These are phyloP conservation scores for Nadsonia fulvescens DNA, from an alignment of 805 yeast species.

Conservation along the genomic window DNA sequence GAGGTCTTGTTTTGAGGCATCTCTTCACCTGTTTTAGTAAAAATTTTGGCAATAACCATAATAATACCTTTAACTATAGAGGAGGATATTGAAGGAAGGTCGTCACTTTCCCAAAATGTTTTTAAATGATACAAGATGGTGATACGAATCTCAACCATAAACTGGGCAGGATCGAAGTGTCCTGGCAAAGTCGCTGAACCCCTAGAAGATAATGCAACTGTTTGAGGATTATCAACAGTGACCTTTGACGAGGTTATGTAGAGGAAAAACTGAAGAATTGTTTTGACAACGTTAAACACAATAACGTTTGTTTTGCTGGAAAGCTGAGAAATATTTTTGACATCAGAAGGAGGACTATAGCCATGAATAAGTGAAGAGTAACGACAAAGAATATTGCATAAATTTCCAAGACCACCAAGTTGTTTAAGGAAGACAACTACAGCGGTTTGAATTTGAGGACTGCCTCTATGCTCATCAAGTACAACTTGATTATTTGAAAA, in stretches of 20 bases:
- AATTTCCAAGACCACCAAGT: too few relatives aligned
- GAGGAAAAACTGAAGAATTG: conserved; percentile 12
- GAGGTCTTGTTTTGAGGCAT: conserved; percentile 1
- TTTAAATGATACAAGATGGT: conserved; percentile 10
- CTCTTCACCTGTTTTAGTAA: conserved; percentile 9
- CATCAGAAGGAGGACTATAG: too few relatives aligned
- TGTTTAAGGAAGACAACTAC: too few relatives aligned
- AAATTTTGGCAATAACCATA: conserved; percentile 9
- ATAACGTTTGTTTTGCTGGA: too few relatives aligned
- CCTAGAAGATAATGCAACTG: conserved; percentile 10
- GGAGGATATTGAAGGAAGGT: conserved; percentile 6
- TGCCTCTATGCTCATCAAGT: too few relatives aligned
- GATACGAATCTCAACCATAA: conserved; percentile 16
- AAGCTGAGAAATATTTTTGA: too few relatives aligned
- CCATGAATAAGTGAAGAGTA: too few relatives aligned
- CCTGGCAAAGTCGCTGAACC: conserved; percentile 12
- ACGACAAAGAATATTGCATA: too few relatives aligned
- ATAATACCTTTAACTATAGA: conserved; percentile 8
- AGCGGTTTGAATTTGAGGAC: too few relatives aligned
- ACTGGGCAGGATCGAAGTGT: conserved; percentile 15
- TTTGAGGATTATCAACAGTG: conserved; percentile 14
- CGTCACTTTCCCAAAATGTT: conserved; percentile 9
- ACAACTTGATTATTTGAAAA: too few relatives aligned
- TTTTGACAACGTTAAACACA: conserved; percentile 7
- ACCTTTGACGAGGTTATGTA: conserved; percentile 12